Conservation (phyloP, 495 filamentous ascomycete genomes). For the Niebla homalea region DNA sequence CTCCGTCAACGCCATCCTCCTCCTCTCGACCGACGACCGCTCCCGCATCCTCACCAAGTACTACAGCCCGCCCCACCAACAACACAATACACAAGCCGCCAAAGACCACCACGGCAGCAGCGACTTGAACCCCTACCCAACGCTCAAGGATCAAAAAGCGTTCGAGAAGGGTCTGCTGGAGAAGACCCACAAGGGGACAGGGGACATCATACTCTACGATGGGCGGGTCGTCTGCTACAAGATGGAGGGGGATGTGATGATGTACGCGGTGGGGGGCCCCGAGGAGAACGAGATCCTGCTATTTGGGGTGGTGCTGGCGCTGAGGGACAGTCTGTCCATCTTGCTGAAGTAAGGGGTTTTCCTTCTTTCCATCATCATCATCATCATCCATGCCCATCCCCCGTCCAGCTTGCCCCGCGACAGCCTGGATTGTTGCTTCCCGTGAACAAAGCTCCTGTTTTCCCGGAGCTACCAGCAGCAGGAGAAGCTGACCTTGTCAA, state of each 20-base stretch:
- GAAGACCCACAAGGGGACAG: constrained; percentile 90
- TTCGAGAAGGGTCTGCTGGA: constrained; percentile 94
- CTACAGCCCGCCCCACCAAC: constrained; percentile 76
- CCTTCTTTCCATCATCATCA: not conserved
- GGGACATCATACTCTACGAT: constrained; percentile 94
- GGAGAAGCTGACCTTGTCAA: no score
- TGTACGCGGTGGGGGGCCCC: constrained; percentile 83
- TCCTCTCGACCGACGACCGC: constrained; percentile 77
- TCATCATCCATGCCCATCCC: not conserved
- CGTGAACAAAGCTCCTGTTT: no score
- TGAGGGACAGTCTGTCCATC: constrained; percentile 80
- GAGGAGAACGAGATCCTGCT: constrained; percentile 96
- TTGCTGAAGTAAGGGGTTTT: constrained; percentile 63
- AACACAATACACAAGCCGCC: constrained; percentile 36
- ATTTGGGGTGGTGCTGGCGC: constrained; percentile 79
- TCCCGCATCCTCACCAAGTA: constrained; percentile 91
- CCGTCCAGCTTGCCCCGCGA: no score
- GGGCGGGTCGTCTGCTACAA: constrained; percentile 93
- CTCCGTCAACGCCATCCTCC: constrained; percentile 82
- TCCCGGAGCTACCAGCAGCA: no score
- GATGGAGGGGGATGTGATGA: constrained; percentile 91
- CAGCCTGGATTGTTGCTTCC: no score
- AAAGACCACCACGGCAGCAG: constrained; percentile 44
- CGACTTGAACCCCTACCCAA: constrained; percentile 60
- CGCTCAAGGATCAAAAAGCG: constrained; percentile 78